phyloP scores from a whole-genome alignment of 805 yeast species.

The Cyberlindnera xishuangbannaensis region DNA sequence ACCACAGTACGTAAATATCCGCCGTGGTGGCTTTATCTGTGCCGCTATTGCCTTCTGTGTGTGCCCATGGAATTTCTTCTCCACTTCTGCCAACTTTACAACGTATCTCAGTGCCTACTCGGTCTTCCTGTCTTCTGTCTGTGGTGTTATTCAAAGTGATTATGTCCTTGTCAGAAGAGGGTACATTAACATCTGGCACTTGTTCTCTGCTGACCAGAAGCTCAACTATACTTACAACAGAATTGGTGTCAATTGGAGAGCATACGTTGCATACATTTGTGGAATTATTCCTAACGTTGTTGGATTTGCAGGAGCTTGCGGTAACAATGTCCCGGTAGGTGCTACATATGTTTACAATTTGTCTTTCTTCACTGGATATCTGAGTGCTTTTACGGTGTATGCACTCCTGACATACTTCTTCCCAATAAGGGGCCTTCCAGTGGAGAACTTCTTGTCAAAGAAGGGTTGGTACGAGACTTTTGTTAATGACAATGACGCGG shows the following conservation, averaged over 20 bases:
- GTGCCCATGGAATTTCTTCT: slow-evolving; percentile 79
- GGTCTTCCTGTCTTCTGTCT: slow-evolving; percentile 76
- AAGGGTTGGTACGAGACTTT: slow-evolving; percentile 43
- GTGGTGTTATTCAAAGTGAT: slow-evolving; percentile 68
- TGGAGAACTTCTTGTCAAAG: slow-evolving; percentile 33
- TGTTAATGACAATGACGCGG: slow-evolving; percentile 11
- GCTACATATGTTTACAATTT: slow-evolving; percentile 70
- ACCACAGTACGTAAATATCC: slow-evolving; percentile 61
- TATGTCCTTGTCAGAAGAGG: slow-evolving; percentile 75
- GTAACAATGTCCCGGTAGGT: slow-evolving; percentile 68
- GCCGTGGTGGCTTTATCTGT: slow-evolving; percentile 79
- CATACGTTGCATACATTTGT: slow-evolving; percentile 69
- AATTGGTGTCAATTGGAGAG: slow-evolving; percentile 79
- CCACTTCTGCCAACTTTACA: slow-evolving; percentile 67
- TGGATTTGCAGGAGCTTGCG: slow-evolving; percentile 83
- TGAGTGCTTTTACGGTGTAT: slow-evolving; percentile 51
- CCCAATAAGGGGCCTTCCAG: slow-evolving; percentile 48
- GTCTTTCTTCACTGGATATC: slow-evolving; percentile 74
- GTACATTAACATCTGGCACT: slow-evolving; percentile 52
- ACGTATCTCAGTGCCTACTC: slow-evolving; percentile 78
- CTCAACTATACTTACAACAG: slow-evolving; percentile 54
- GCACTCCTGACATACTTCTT: slow-evolving; percentile 43
- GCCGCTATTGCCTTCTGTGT: slow-evolving; percentile 65
- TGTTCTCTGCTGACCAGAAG: slow-evolving; percentile 44
- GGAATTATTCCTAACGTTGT: slow-evolving; percentile 82